Evolutionary conservation across 139 green algal genomes (phyloP).

Genomic region (Ettlia oleoabundans): DNA sequence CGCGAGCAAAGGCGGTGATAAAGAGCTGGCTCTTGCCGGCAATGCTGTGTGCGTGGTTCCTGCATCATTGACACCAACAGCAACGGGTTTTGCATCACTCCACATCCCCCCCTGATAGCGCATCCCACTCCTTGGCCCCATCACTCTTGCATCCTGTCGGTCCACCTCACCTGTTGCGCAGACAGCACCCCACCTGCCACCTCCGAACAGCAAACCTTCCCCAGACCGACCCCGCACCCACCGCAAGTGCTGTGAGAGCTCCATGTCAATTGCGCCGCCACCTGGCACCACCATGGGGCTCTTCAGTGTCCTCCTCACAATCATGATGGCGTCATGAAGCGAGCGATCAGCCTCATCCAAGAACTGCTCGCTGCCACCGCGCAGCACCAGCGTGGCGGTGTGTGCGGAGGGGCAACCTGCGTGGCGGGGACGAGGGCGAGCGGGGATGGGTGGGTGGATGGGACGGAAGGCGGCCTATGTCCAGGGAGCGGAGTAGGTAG

Average conservation of each 20-base stretch:
- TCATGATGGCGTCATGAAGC: constrained; percentile 99
- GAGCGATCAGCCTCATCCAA: constrained; percentile 90
- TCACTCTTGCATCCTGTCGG: no score
- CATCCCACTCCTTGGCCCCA: no score
- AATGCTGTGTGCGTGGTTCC: constrained; percentile 71
- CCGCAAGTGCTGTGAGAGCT: constrained; percentile 60
- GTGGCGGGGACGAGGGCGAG: not conserved
- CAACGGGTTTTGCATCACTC: no score
- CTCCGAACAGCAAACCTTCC: not conserved
- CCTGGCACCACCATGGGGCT: constrained; percentile 88
- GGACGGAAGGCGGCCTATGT: not conserved
- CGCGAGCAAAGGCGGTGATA: constrained; percentile 92
- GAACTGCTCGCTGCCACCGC: constrained; percentile 96
- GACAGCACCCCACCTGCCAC: no score
- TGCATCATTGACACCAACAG: not conserved
- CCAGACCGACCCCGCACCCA: not conserved
- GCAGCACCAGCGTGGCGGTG: constrained; percentile 96
- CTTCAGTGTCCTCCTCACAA: constrained; percentile 91
- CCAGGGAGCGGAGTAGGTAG: not conserved
- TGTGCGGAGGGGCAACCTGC: constrained; percentile 80
- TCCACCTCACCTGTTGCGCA: no score
- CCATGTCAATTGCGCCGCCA: constrained; percentile 97
- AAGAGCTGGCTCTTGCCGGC: constrained; percentile 95
- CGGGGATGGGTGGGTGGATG: not conserved
- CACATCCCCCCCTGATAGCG: no score